Conservation (phyloP, 1,284 basidiomycete genomes). For the Rhodotorula sp. region DNA sequence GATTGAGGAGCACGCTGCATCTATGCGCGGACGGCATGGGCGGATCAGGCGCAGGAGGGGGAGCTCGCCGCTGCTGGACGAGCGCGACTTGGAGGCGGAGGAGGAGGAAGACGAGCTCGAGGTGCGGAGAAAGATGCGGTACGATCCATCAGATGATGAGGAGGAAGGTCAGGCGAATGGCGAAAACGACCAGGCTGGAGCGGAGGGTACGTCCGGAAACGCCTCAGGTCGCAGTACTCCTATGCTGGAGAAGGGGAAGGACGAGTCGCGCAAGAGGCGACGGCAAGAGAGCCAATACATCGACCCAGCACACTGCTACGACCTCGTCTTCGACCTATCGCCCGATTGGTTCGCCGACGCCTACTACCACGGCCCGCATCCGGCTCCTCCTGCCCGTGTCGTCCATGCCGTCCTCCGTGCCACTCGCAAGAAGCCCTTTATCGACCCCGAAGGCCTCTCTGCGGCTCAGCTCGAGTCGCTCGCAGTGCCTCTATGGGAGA, state of each 20-base stretch:
- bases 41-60: constrained; percentile 19
- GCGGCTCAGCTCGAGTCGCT: constrained; percentile 17
- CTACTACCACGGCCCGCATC: constrained; percentile 39
- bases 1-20: constrained; percentile 18
- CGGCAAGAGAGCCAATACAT: not conserved
- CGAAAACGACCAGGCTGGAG: not conserved
- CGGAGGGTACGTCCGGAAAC: not conserved
- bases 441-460: constrained; percentile 30
- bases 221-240: not conserved
- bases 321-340: constrained; percentile 31
- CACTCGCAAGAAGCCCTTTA: constrained; percentile 16
- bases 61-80: constrained; percentile 16
- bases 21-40: constrained; percentile 11
- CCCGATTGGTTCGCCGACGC: constrained; percentile 29
- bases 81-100: constrained; percentile 7
- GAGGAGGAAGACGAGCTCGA: constrained; percentile 27
- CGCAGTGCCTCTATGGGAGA: constrained; percentile 16
- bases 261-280: not conserved
- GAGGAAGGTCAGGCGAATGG: not conserved
- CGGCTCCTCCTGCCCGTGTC: constrained; percentile 32
- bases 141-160: constrained; percentile 8
- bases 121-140: constrained; percentile 21
- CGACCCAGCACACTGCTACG: constrained; percentile 33
- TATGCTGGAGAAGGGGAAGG: not conserved
- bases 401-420: constrained; percentile 29